phyloP scores from a whole-genome alignment of 148 eudicot genomes.

The Rhododendron mucronatum region DNA sequence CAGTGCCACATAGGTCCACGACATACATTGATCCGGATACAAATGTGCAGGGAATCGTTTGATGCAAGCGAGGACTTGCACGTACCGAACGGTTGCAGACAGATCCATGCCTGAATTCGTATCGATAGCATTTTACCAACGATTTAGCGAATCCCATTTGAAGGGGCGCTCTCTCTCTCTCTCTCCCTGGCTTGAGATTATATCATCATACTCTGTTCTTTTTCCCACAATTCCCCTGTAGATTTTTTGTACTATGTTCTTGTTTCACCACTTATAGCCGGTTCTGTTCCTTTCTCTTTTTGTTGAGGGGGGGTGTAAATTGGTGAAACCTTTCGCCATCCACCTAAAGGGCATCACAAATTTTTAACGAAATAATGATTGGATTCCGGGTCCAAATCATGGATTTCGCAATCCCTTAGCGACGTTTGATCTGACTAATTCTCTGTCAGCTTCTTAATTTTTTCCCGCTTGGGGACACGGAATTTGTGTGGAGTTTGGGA shows the following conservation, averaged over 20 bases:
- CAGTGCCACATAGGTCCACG: neutral
- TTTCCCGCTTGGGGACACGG: neutral
- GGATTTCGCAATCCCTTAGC: slow-evolving; percentile 21
- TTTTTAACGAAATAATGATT: slow-evolving; percentile 21
- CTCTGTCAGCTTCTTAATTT: slow-evolving; percentile 8
- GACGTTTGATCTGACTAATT: slow-evolving; percentile 19
- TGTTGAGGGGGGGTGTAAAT: neutral
- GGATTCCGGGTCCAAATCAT: slow-evolving; percentile 22
- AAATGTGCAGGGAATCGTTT: neutral
- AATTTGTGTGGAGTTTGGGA: slow-evolving; percentile 22
- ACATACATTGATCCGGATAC: neutral
- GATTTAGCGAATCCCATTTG: neutral
- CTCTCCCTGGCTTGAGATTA: neutral
- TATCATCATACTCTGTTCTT: neutral
- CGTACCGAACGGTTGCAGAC: neutral
- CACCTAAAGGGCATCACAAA: neutral
- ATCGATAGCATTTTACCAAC: neutral
- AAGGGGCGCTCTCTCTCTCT: neutral
- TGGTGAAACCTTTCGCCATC: neutral
- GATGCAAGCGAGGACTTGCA: too few relatives aligned
- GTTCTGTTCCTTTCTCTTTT: neutral
- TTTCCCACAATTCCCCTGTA: neutral
- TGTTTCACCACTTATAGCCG: neutral
- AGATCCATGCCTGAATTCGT: neutral
- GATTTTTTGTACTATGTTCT: neutral